Evolutionary conservation across 2,329 filamentous ascomycete species (phyloP).

Genomic region (Cercospora sesami): DNA sequence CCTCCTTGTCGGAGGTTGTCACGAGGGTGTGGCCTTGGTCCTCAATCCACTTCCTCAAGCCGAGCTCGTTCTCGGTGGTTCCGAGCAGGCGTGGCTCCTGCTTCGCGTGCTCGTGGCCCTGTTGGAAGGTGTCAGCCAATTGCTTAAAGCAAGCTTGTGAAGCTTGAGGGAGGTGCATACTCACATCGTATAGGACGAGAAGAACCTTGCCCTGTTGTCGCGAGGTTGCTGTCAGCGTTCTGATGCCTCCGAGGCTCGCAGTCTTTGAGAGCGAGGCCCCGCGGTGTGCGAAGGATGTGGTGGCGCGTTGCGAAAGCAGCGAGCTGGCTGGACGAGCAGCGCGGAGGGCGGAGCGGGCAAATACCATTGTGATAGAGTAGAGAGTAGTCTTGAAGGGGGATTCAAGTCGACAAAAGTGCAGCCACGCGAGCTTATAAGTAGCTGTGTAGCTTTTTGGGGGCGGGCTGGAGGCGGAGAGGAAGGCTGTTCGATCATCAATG

Average conservation of each 20-base stretch:
- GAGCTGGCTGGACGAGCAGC: slow-evolving; percentile 55
- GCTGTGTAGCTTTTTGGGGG: slow-evolving; percentile 12
- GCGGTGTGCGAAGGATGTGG: slow-evolving; percentile 40
- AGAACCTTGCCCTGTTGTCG: slow-evolving; percentile 90
- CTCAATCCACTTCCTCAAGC: slow-evolving; percentile 95
- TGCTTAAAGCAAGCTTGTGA: background rate
- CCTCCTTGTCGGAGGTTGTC: slow-evolving; percentile 97
- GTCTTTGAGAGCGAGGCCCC: slow-evolving; percentile 45
- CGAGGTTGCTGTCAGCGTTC: slow-evolving; percentile 65
- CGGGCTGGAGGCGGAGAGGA: slow-evolving; percentile 14
- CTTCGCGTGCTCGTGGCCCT: slow-evolving; percentile 80
- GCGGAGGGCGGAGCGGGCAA: slow-evolving; percentile 62
- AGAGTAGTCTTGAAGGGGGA: slow-evolving; percentile 4
- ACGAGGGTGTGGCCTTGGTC: slow-evolving; percentile 93
- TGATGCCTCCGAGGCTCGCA: slow-evolving; percentile 52
- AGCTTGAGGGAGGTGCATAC: slow-evolving; percentile 28
- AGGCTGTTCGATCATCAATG: slow-evolving; percentile 18
- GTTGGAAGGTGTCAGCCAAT: slow-evolving; percentile 4
- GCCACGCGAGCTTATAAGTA: slow-evolving; percentile 16
- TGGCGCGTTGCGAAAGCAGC: slow-evolving; percentile 47
- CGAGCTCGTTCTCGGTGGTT: slow-evolving; percentile 97
- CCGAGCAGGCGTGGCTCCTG: slow-evolving; percentile 87
- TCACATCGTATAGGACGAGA: slow-evolving; percentile 87
- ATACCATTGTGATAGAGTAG: slow-evolving; percentile 54
- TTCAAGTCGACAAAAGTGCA: background rate